A percentile compares a stretch with the other conserved stretches of the same genome.
phyloP scores from a whole-genome alignment of 2,329 filamentous ascomycete genomes.

The Botrytis aclada region DNA sequence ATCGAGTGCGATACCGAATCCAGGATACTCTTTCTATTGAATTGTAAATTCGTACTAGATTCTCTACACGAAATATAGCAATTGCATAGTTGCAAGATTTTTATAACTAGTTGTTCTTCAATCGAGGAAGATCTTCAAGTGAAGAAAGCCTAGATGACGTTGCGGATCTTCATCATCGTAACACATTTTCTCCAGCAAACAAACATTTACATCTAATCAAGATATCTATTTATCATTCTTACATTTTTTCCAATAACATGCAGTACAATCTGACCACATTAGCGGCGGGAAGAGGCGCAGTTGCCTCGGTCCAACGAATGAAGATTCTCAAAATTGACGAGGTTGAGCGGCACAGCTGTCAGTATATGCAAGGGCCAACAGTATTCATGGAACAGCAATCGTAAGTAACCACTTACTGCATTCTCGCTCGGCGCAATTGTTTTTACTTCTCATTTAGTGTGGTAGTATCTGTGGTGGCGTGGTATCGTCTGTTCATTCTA shows the following conservation, averaged over 20 bases:
- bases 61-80: background rate
- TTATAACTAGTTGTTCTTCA: background rate
- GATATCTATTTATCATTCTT: slow-evolving; percentile 1
- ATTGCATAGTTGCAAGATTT: background rate
- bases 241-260: background rate
- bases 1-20: background rate
- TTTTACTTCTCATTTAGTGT: slow-evolving; percentile 11
- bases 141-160: background rate
- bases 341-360: slow-evolving; percentile 16
- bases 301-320: slow-evolving; percentile 11
- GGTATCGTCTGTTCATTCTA: background rate
- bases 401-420: slow-evolving; percentile 6
- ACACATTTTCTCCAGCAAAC: background rate
- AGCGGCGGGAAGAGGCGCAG: slow-evolving; percentile 20
- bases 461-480: slow-evolving; percentile 1
- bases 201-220: background rate
- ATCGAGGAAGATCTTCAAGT: background rate
- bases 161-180: background rate
- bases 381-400: background rate
- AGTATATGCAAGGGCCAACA: slow-evolving; percentile 16
- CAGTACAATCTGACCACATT: slow-evolving; percentile 11
- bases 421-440: slow-evolving; percentile 11
- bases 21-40: background rate
- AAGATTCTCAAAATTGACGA: slow-evolving; percentile 10
- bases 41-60: too few relatives aligned